These are phyloP conservation scores for Moniliophthora roreri DNA, from an alignment of 1,284 basidiomycete genomes.

Conservation along the genomic window DNA sequence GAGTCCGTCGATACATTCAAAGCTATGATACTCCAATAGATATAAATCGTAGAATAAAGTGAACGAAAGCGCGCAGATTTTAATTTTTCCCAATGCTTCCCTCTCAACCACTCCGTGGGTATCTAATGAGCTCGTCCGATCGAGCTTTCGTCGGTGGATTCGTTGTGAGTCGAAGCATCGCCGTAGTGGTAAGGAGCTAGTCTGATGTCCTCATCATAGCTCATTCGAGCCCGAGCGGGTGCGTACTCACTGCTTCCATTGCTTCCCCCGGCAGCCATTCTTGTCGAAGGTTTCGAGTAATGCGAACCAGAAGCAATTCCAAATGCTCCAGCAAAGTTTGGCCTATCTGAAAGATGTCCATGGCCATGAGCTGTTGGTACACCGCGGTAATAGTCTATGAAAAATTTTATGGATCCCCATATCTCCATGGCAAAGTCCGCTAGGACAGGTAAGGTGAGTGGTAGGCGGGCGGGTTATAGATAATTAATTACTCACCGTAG, in stretches of 20 bases:
- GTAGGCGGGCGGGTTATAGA: conserved; percentile 4
- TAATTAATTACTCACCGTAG: conserved; percentile 45
- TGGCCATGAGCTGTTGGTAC: conserved; percentile 45
- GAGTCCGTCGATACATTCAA: too few species aligned
- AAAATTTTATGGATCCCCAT: conserved; percentile 59
- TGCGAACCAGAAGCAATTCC: conserved; percentile 34
- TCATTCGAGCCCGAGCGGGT: conserved; percentile 19
- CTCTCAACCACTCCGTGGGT: too few species aligned
- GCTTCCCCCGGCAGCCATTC: background rate
- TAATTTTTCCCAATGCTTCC: too few species aligned
- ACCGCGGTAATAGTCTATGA: conserved; percentile 45
- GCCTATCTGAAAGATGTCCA: conserved; percentile 28
- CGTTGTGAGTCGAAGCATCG: background rate
- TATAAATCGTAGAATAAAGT: too few species aligned
- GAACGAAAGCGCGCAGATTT: too few species aligned
- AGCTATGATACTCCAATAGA: too few species aligned
- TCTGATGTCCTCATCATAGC: conserved; percentile 46
- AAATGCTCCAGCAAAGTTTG: conserved; percentile 53
- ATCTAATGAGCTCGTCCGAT: too few species aligned
- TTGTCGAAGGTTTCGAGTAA: conserved; percentile 14
- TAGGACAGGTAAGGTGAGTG: conserved; percentile 23
- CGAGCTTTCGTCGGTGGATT: background rate
- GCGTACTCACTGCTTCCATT: conserved; percentile 19
- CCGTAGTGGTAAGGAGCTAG: conserved; percentile 38
- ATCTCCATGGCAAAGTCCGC: conserved; percentile 72